Base-by-base conservation (phyloP, 2,329 filamentous ascomycete species). In the Chaetomium strumarium region DNA sequence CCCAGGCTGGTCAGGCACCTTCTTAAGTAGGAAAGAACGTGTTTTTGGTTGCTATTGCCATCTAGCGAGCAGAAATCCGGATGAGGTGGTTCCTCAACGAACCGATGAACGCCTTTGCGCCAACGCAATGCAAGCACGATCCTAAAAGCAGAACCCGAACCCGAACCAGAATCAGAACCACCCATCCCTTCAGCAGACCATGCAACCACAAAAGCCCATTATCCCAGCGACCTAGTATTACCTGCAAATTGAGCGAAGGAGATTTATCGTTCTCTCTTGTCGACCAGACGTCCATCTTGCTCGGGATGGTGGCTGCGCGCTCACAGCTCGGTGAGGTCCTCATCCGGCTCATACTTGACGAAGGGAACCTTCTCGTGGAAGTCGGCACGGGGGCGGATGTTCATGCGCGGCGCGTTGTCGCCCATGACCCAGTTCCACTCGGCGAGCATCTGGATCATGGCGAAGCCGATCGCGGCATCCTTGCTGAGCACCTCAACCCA, bases 211-310 rank as follows among this genome's bases (percentile, higher is more conserved):
- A 24, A 7, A 24, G 4, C 4, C 24, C 24, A 24, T 4, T 24
- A 7, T 24, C 24, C 24, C 24, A 4, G 24, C 24, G 4, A 24
- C n/a, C n/a, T n/a, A n/a, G n/a, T 24, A 24, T 24, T 7, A 7
- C 24, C 24, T 24, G 24, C 24, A 4, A 24, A 24, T 24, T 24
- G 24, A 4, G 24, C 7, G 24, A 24, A 24, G 24, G 17, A 38
- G 37, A 29, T 19, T 19, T n/a, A 19, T 4, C 39, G 24, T 5
- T 14, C 2, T 10, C 13, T 17, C 2, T 9, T n/a, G 20, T 44
- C 41, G 20, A 31, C 73, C 55, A 7, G 24, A 24, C 72, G 71
- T 54, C 77, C 80, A 0, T 63, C 62, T 14, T 41, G 24, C 4
- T 4, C 24, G 24, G 7, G 4, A 7, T 24, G 4, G 24, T 24